Evolutionary conservation across 805 yeast genomes (phyloP).

Genomic region (Zygosaccharomyces kombuchaensis): DNA sequence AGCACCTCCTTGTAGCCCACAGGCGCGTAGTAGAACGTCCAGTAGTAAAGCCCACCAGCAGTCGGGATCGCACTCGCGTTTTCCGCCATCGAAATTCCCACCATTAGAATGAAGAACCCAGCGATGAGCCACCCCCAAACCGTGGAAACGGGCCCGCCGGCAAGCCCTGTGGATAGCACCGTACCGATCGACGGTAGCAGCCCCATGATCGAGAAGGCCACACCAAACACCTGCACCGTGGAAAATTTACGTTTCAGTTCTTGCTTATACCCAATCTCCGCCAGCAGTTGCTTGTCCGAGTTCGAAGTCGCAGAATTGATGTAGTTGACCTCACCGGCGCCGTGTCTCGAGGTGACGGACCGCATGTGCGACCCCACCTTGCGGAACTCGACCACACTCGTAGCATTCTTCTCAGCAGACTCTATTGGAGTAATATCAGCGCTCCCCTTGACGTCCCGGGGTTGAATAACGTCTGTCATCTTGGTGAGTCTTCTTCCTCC

Average conservation of each 20-base stretch:
- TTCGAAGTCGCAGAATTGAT: conserved; percentile 21
- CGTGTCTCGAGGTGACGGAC: conserved; percentile 20
- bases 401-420: neutral
- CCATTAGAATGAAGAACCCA: conserved; percentile 45
- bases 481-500: neutral
- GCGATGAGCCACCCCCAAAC: conserved; percentile 74
- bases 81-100: conserved; percentile 64
- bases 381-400: conserved; percentile 7
- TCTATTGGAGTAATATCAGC: neutral
- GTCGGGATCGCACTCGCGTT: conserved; percentile 69
- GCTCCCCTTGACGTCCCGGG: neutral
- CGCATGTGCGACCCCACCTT: conserved; percentile 11
- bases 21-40: conserved; percentile 67
- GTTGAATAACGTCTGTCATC: neutral
- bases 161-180: conserved; percentile 47
- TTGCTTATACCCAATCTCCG: conserved; percentile 61
- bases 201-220: conserved; percentile 72
- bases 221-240: conserved; percentile 62
- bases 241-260: conserved; percentile 60
- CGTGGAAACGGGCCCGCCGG: conserved; percentile 56
- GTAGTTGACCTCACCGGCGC: conserved; percentile 27
- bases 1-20: conserved; percentile 46
- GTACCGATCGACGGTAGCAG: conserved; percentile 61
- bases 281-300: conserved; percentile 24
- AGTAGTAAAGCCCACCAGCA: conserved; percentile 68